Base-by-base conservation (phyloP, 345 rosid genomes). In the Draba incana region DNA sequence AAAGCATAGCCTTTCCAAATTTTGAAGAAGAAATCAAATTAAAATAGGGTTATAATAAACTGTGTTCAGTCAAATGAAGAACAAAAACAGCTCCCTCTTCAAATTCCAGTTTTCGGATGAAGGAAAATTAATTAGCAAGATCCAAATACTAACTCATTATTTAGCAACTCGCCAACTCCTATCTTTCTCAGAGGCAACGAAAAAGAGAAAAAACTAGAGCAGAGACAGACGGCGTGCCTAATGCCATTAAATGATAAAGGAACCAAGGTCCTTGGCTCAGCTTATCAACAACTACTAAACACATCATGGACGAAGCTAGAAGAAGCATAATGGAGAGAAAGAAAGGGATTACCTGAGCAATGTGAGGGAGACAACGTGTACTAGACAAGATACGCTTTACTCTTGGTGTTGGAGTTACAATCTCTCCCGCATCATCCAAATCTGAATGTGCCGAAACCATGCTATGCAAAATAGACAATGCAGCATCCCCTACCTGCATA, bases 371-470 rank as follows among this genome's bases (percentile, higher is more conserved):
- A 82, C 98, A 94, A 41, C 98, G 98, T 2, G 88, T 75, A 80
- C 99, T 94, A 79, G 99, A 94, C 80, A 94, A 74, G 59, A 94
- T 94, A 66, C 96, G 45, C 74, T 94, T 94, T 51, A 94, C 99
- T 82, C 92, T 84, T 39, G 99, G 99, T 52, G 99, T 94, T 75
- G 99, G 99, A 45, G 99, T 94, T 55, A 94, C 99, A 69, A 91
- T 84, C 85, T 94, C 99, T 76, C 99, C 99, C 56, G 99, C 99
- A 73, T 94, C 99, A 81, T 94, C 99, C 67, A 94, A 75, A 81
- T 94, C 99, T 68, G 99, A 94, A 86, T 92, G 99, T 35, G 98
- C 95, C 62, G 93, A 86, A 70, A 89, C 99, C 99, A 94, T 94
- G 86, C 93, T 85, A 72, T 91, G 99, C 80, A 94, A 75, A 75